Evolutionary conservation across 148 eudicot species (phyloP), one percentile per base, ranked within the genome.

Genomic region (Mesembryanthemum crystallinum): DNA sequence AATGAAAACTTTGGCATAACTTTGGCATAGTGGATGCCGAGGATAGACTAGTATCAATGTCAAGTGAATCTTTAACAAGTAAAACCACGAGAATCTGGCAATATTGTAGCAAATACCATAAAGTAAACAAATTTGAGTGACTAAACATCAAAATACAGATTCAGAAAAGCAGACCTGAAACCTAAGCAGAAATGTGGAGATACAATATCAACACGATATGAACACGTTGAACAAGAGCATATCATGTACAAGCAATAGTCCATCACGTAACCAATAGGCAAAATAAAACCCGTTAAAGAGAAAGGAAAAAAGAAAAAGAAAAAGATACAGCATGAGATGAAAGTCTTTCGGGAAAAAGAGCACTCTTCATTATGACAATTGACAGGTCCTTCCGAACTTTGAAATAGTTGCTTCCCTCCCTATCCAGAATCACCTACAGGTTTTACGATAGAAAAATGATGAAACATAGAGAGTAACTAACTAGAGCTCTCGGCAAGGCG

Each of bases 401-500:
- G 66, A 17, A 76, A 58, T 15, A 32, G 57, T 21, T 43, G 32
- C 39, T 69, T 68, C 70, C 59, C 47, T 62, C 15, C 45, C 5
- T 64, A 45, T 51, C 67, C 72, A 42, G 49, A 52, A 75, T 6
- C 32, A 28, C 29, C 66, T 18, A 12, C 49, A 35, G 74, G 54
- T 35, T 57, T 35, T 59, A 61, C 64, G 39, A 49, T 59, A 61
- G 62, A 64, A 57, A 1, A 29, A 11, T 3, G 52, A 54, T 37
- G 57, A 6, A 28, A 58, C 52, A 63, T 23, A 57, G 60, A 35
- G 20, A 63, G 59, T 58, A 45, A 23, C 37, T 79, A 72, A 57
- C 70, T 82, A 32, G 89, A 82, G 76, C 81, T 81, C 55, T 89
- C 97, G 11, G 85, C 88, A 57, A 86, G 90, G 77, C 98, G 97